A percentile compares a stretch with the other conserved stretches of the same genome.
phyloP scores from a whole-genome alignment of 768 basidiomycete genomes.

The Basidioascus undulatus region DNA sequence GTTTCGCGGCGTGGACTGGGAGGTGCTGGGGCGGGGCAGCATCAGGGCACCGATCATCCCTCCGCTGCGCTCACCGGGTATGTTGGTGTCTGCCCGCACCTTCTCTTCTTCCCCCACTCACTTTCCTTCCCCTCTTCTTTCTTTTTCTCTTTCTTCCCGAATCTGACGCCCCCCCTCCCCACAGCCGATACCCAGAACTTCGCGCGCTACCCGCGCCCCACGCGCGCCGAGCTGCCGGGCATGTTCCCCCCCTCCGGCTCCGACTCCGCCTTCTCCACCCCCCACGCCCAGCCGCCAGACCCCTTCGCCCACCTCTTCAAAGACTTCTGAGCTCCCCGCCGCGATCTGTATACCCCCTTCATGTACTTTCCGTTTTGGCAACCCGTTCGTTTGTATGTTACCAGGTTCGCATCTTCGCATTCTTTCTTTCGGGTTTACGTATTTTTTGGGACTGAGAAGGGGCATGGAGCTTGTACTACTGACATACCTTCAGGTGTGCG shows the following conservation, averaged over 20 bases:
- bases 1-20: slow-evolving; percentile 90
- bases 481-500: too few species aligned
- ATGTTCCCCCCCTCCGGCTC: too few species aligned
- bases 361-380: too few species aligned
- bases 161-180: slow-evolving; percentile 46
- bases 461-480: too few species aligned
- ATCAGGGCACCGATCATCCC: slow-evolving; percentile 36
- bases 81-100: background rate
- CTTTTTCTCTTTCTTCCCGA: slow-evolving; percentile 24
- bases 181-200: slow-evolving; percentile 12
- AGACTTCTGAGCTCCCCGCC: background rate
- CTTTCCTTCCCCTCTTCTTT: background rate
- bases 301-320: background rate
- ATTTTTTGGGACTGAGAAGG: too few species aligned
- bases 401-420: too few species aligned
- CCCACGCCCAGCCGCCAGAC: background rate
- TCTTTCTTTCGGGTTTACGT: too few species aligned
- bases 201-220: slow-evolving; percentile 9
- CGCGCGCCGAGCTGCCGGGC: slow-evolving; percentile 9
- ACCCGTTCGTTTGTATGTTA: too few species aligned
- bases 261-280: too few species aligned
- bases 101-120: background rate
- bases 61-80: background rate
- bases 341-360: too few species aligned
- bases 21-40: slow-evolving; percentile 56